Evolutionary conservation across 2,329 filamentous ascomycete species (phyloP), one percentile per base, ranked within the genome.

Genomic region (Tolypocladium amazonense): DNA sequence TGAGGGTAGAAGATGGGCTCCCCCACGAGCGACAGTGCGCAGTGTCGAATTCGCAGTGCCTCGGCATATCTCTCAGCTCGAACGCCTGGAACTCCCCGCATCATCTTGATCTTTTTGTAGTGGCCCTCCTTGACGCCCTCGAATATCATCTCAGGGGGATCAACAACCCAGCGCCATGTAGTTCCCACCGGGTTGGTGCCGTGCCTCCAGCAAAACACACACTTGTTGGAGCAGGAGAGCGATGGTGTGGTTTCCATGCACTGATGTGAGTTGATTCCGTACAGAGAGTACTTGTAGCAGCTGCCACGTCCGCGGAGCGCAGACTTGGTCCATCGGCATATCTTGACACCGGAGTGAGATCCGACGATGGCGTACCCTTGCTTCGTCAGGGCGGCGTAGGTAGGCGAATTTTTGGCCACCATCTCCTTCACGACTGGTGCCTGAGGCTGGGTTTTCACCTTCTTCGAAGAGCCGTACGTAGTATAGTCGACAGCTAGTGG

Each of bases 1-100:
- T 96, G 87, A 12, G 94, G 94, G 73, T 97, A 97, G 77, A 97
- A 97, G 67, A 97, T 97, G n/a, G 93, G 93, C 74, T 99, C 93
- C 66, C 94, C 93, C 27, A 99, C 94, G 12, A 99, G 81, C 65
- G 87, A 91, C 54, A 99, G 79, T 0, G 94, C 94, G 72, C 93
- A 99, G 75, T 99, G 93, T 0, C 91, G 84, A 67, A 99, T 96
- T 50, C 86, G 83, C 88, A 97, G 91, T 0, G 92, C 93, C 76
- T 97, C 94, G 8, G 88, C 86, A 69, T 96, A 97, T 4, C 94
- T 84, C 73, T 97, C 93, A 1, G 92, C 90, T 14, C 93, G 84
- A 4, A 97, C 91, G 6, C 94, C 94, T 0, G 94, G 93, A 0
- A 97, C 90, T 58, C 93, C 94, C 57, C 90, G 89, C 80, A 97